These are phyloP conservation scores for Harrya chromipes DNA, from an alignment of 768 basidiomycete species.

Conservation along the genomic window DNA sequence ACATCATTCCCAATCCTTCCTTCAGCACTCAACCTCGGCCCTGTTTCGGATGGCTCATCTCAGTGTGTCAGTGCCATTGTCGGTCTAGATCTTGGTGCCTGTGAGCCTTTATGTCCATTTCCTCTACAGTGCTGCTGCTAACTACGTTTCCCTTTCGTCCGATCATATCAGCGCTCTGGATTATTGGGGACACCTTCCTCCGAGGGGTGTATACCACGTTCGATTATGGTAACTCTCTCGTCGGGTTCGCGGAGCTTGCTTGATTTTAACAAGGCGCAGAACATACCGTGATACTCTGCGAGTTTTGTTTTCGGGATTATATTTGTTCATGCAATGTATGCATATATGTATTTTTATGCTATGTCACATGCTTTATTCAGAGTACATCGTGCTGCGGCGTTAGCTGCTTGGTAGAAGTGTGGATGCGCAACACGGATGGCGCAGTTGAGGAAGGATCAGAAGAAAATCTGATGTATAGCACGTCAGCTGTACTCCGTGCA, in stretches of 20 bases:
- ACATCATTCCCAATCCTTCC: slow-evolving; percentile 30
- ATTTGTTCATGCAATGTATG: no score
- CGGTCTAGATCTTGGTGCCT: no score
- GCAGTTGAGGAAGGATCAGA: no score
- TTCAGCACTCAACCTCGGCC: slow-evolving; percentile 37
- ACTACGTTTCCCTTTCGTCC: neutral
- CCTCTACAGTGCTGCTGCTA: slow-evolving; percentile 18
- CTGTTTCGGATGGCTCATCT: slow-evolving; percentile 13
- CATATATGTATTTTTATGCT: no score
- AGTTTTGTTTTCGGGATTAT: no score
- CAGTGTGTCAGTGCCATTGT: neutral
- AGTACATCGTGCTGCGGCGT: no score
- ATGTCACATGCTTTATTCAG: no score
- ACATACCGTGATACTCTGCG: no score
- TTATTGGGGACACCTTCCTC: slow-evolving; percentile 36
- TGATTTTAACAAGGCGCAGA: neutral
- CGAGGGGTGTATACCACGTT: slow-evolving; percentile 41
- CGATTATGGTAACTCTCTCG: slow-evolving; percentile 33
- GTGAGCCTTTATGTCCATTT: neutral
- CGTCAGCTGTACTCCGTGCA: no score
- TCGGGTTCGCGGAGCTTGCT: slow-evolving; percentile 35
- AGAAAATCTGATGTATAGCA: no score
- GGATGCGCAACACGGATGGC: no score
- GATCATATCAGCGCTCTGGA: neutral
- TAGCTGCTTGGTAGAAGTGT: no score